Conservation (phyloP, 202 grass and related monocot genomes). For the Hordeum pubiflorum region DNA sequence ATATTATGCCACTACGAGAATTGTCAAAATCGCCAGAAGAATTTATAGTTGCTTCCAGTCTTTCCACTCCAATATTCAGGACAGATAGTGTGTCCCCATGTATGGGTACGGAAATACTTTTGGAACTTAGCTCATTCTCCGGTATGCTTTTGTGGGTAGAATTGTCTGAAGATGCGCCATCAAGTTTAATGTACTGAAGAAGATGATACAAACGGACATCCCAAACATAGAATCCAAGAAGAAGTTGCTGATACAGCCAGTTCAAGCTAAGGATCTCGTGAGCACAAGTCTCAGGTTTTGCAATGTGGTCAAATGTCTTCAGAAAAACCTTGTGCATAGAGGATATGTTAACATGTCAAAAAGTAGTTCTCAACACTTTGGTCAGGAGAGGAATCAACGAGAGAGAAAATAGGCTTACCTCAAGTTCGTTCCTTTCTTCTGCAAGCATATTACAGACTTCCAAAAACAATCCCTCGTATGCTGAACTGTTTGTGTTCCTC, state of each 20-base stretch:
- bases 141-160: conserved; percentile 8
- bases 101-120: neutral
- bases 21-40: neutral
- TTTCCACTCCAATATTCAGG: conserved; percentile 23
- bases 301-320: conserved; percentile 31
- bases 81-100: neutral
- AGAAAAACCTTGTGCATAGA: conserved; percentile 39
- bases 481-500: conserved; percentile 22
- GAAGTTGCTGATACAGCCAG: conserved; percentile 76
- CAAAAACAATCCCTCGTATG: conserved; percentile 36
- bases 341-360: conserved; percentile 8
- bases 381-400: neutral
- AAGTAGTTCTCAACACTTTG: neutral
- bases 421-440: conserved; percentile 59
- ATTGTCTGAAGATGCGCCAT: conserved; percentile 6
- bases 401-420: conserved; percentile 37
- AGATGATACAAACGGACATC: conserved; percentile 62
- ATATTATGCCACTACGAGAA: neutral
- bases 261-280: conserved; percentile 65
- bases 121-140: conserved; percentile 23
- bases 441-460: conserved; percentile 44
- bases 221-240: conserved; percentile 79
- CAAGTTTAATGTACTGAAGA: conserved; percentile 34
- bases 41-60: neutral
- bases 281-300: conserved; percentile 20